These are phyloP conservation scores for Cicer judaicum DNA, from an alignment of 306 rosid genomes.

Conservation along the genomic window DNA sequence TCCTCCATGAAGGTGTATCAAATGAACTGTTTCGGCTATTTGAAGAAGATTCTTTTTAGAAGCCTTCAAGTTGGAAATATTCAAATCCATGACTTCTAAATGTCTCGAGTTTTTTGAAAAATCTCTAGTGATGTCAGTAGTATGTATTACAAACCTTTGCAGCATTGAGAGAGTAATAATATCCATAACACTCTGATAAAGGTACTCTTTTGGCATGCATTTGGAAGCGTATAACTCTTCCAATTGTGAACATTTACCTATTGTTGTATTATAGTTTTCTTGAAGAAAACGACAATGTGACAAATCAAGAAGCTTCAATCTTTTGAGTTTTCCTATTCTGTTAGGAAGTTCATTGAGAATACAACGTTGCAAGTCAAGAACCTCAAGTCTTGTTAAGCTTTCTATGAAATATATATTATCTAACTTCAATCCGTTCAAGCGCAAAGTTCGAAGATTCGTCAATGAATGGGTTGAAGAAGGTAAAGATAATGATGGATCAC, in stretches of 20 bases:
- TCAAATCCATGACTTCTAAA: neutral
- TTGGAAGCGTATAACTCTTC: slow-evolving; percentile 39
- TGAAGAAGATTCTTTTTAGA: neutral
- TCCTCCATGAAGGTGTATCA: neutral
- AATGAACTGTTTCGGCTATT: neutral
- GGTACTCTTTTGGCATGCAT: neutral
- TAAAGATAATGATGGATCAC: neutral
- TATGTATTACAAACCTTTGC: neutral
- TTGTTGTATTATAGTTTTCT: slow-evolving; percentile 5
- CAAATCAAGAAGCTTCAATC: slow-evolving; percentile 17
- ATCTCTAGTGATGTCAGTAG: neutral
- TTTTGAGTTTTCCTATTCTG: neutral
- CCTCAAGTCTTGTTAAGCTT: slow-evolving; percentile 24
- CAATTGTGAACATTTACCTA: slow-evolving; percentile 36
- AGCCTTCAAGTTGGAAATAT: neutral
- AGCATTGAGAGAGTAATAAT: neutral
- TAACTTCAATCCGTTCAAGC: neutral
- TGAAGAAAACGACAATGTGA: neutral
- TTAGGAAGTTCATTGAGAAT: slow-evolving; percentile 18
- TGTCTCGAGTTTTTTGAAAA: neutral
- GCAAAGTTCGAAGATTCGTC: slow-evolving; percentile 21
- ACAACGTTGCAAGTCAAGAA: slow-evolving; percentile 1
- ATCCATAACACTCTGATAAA: slow-evolving; percentile 23
- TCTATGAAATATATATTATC: slow-evolving; percentile 27
- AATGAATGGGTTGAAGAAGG: slow-evolving; percentile 1